Evolutionary conservation across 768 basidiomycete species (phyloP).

Genomic region (Psilocybe subaeruginosa): DNA sequence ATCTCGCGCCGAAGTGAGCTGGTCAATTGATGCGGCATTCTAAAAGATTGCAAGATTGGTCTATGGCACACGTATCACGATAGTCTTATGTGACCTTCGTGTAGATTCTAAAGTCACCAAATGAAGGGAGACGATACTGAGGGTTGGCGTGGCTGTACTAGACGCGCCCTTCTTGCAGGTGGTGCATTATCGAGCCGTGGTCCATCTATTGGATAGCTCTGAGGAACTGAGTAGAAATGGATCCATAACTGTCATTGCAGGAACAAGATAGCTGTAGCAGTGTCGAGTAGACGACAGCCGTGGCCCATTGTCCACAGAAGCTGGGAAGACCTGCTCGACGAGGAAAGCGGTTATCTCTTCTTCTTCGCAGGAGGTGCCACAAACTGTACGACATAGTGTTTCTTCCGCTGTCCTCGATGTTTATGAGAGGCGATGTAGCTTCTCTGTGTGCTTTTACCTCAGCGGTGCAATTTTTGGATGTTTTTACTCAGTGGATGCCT

Average conservation of each 20-base stretch:
- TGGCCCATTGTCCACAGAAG: not conserved
- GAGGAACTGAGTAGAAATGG: not conserved
- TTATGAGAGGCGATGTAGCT: not conserved
- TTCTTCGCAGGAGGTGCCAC: conserved; percentile 2
- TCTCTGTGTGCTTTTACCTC: not conserved
- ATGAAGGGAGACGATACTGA: too few relatives aligned
- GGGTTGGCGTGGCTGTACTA: too few relatives aligned
- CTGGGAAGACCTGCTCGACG: not conserved
- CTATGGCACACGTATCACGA: not conserved
- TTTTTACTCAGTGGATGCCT: not conserved
- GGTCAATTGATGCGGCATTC: not conserved
- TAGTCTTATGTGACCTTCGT: not conserved
- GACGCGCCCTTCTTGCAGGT: too few relatives aligned
- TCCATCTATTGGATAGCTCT: too few relatives aligned
- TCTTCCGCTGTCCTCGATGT: not conserved
- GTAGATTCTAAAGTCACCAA: not conserved
- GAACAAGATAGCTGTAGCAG: not conserved
- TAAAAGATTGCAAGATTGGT: not conserved
- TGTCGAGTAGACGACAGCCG: not conserved
- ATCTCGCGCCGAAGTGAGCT: not conserved
- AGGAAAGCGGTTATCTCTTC: not conserved
- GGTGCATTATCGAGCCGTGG: too few relatives aligned
- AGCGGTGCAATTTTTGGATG: not conserved
- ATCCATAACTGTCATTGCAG: not conserved
- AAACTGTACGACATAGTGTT: not conserved